Evolutionary conservation across 2,329 filamentous ascomycete species (phyloP), one percentile per base, ranked within the genome.

Genomic region (Trichoderma endophyticum): DNA sequence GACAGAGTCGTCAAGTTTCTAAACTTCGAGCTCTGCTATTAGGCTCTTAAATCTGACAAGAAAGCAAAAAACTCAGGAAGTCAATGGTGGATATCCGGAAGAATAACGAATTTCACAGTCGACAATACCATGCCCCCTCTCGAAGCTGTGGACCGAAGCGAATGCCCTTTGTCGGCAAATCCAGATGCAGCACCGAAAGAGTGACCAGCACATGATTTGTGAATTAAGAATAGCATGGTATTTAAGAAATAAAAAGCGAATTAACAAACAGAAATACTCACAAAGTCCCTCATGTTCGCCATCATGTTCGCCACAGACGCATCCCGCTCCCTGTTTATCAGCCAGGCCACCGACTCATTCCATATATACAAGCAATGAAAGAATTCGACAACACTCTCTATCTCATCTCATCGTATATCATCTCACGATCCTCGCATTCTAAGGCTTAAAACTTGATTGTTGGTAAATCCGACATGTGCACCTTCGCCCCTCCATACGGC

Each of bases 401-500:
- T 60, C 30, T 34, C n/a, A 14, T 57, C 39, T 15, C 14, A 59
- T 30, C 65, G 4, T 32, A 48, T 6, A 18, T 21, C 51, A 59
- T 56, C 34, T 28, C 24, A 30, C 39, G 14, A 12, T 5, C n/a
- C 30, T 15, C 43, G n/a, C 21, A 7, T 28, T 14, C 26, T 11
- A n/a, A 21, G 11, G 4, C 12, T 54, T 39, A 67, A 59, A 67
- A 67, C 18, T 6, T 39, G 12, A 67, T 12, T 3, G 72, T 67
- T 4, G 76, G 76, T 61, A 77, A 57, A 34, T 77, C 75, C 9
- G 76, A 75, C 76, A 86, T 84, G 72, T 84, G 84, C 71, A 86
- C 75, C 75, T 84, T 85, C 15, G 84, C 81, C 51, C 81, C 81
- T 2, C 83, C 84, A 76, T 83, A 86, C n/a, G 84, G 85, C 14